Conservation (phyloP, 1,284 basidiomycete species). For the Coriolopsis trogii region DNA sequence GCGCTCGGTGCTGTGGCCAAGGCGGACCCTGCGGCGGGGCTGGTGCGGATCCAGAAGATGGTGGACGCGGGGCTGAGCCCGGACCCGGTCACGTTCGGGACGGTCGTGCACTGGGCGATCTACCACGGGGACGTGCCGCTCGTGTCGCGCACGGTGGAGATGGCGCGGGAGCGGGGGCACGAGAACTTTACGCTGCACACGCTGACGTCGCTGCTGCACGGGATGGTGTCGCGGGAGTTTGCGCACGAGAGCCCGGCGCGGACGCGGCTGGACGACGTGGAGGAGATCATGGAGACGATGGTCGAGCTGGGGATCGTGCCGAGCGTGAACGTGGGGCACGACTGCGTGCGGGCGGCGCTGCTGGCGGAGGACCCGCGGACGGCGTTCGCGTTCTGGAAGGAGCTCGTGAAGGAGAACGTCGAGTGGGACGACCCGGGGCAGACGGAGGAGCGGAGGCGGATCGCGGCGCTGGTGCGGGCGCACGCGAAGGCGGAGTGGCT, state of each 20-base stretch:
- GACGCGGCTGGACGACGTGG: slow-evolving; percentile 43
- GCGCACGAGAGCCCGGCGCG: slow-evolving; percentile 27
- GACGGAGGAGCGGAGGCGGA: slow-evolving; percentile 40
- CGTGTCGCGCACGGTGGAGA: slow-evolving; percentile 45
- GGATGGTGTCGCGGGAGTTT: slow-evolving; percentile 36
- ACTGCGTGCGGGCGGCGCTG: slow-evolving; percentile 54
- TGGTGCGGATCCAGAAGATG: slow-evolving; percentile 53
- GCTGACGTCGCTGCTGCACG: slow-evolving; percentile 50
- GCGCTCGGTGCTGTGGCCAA: slow-evolving; percentile 56
- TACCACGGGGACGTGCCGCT: slow-evolving; percentile 46
- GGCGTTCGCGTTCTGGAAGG: slow-evolving; percentile 64
- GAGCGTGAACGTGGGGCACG: slow-evolving; percentile 50
- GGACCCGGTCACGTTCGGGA: slow-evolving; percentile 57
- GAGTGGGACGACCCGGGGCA: slow-evolving; percentile 55
- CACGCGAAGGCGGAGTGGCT: slow-evolving; percentile 37
- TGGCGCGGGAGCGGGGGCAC: slow-evolving; percentile 39
- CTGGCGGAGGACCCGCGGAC: slow-evolving; percentile 47
- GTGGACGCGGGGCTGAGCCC: slow-evolving; percentile 47
- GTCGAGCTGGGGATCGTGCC: slow-evolving; percentile 38
- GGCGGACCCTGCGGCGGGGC: slow-evolving; percentile 48
- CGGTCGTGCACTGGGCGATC: slow-evolving; percentile 59
- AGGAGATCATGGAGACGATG: slow-evolving; percentile 46
- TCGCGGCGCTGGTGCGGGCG: slow-evolving; percentile 39
- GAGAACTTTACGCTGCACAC: slow-evolving; percentile 48
- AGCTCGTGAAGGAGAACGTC: slow-evolving; percentile 48